Base-by-base conservation (phyloP, 345 rosid genomes). In the Geranium brycei region DNA sequence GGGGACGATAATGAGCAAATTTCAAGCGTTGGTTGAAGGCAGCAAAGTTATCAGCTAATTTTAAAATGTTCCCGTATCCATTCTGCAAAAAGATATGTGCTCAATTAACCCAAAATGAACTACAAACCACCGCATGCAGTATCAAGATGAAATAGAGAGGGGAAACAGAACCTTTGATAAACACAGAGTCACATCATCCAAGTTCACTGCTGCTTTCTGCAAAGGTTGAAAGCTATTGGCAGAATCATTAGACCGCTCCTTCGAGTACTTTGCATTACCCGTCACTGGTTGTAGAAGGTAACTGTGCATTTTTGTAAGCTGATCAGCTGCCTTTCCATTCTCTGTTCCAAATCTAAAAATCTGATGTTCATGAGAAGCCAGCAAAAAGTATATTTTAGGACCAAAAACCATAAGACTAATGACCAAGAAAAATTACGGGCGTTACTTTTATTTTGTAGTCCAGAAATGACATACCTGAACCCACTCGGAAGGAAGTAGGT, bases 161-260 rank as follows among this genome's bases (percentile, higher is more conserved):
- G 62, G 59, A 61, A 62, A 59, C 23, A 64, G 61, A 73, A 93
- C 97, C 99, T 88, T 93, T 61, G 99, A 83, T 77, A 93, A 78
- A 75, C 97, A 86, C 10, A 93, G 81, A 31, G 88, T 93, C 82
- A 93, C 96, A 73, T 90, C 96, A 62, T 93, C 95, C 82, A 93
- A 79, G 81, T 87, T 81, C 62, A 88, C 96, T 60, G 68, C 76
- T 66, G 91, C 99, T 76, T 83, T 90, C 77, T 86, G 96, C 66
- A 78, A 62, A 79, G 97, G 91, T 74, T 82, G 82, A 59, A 31
- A 69, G 31, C 68, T 57, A 69, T 71, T 67, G 62, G 76, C 68
- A 57, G 79, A 71, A 70, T 76, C 83, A 58, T 75, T 79, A 69
- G 75, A 57, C 62, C 71, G 88, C 65, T 80, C 62, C 75, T 90